These are phyloP conservation scores for Trichomonas tenax DNA, from an alignment of 208 protist species.

Conservation along the genomic window DNA sequence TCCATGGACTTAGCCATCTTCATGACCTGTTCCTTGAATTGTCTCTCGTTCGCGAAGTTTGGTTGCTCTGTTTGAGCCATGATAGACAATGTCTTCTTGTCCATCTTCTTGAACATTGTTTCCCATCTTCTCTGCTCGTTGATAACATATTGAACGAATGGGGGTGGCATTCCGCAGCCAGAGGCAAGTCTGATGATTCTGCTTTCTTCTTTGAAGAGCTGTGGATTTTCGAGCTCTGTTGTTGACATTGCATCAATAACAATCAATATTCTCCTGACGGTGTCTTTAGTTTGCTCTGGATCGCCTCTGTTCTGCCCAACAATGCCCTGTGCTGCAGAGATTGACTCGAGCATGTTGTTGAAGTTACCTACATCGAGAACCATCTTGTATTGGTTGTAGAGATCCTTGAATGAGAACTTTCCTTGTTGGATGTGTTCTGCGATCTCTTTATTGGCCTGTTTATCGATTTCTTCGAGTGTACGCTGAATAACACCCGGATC, in stretches of 20 bases:
- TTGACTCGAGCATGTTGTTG: background rate
- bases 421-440: slow-evolving; percentile 33
- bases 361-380: slow-evolving; percentile 19
- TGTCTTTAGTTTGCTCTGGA: background rate
- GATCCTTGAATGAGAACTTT: slow-evolving; percentile 36
- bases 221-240: background rate
- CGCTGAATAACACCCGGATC: slow-evolving; percentile 57
- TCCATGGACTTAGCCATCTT: background rate
- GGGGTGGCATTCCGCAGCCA: background rate
- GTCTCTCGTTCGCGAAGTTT: background rate
- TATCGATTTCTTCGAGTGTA: slow-evolving; percentile 30
- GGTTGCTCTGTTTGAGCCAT: background rate
- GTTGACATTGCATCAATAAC: background rate
- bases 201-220: background rate
- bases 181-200: background rate
- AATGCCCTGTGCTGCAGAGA: background rate
- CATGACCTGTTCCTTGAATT: background rate
- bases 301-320: background rate
- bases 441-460: slow-evolving; percentile 32
- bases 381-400: slow-evolving; percentile 39
- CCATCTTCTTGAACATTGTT: background rate
- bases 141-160: background rate
- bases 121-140: background rate
- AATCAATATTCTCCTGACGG: background rate
- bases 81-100: background rate